These are phyloP conservation scores for Yamadazyma buinensis DNA, from an alignment of 1,139 yeast species.

Conservation along the genomic window DNA sequence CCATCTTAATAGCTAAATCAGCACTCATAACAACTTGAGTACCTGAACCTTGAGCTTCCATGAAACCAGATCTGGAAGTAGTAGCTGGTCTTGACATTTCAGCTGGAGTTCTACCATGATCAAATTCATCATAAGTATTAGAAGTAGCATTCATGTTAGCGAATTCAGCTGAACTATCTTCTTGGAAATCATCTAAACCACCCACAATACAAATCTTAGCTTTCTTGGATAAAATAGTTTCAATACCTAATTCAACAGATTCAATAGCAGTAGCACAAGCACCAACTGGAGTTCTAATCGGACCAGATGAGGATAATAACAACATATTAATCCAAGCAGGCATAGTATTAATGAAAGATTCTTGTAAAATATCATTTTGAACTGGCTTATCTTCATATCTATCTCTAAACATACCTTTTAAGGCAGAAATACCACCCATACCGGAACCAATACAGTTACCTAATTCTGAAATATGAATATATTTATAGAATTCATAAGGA, in stretches of 20 bases:
- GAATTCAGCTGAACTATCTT: conserved; percentile 96
- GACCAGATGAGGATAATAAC: conserved; percentile 96
- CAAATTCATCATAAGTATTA: conserved; percentile 80
- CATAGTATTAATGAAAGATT: conserved; percentile 98
- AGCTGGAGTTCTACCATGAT: conserved; percentile 93
- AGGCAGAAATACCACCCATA: conserved; percentile 98
- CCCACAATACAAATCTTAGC: conserved; percentile 97
- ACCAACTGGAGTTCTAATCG: conserved; percentile 98
- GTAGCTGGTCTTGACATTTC: conserved; percentile 99
- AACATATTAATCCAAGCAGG: conserved; percentile 99
- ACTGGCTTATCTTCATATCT: conserved; percentile 90
- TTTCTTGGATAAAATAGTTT: conserved; percentile 86
- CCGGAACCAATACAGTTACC: conserved; percentile 99
- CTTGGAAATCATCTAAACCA: conserved; percentile 99
- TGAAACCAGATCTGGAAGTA: conserved; percentile 92
- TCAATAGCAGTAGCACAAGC: conserved; percentile 99
- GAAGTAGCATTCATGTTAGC: conserved; percentile 99
- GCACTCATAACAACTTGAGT: conserved; percentile 96
- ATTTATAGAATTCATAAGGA: conserved; percentile 97
- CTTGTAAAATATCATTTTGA: conserved; percentile 95
- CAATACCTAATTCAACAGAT: conserved; percentile 94
- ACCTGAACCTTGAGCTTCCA: conserved; percentile 99
- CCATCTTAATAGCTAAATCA: conserved; percentile 91
- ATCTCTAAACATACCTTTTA: conserved; percentile 97
- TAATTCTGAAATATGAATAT: conserved; percentile 95